Evolutionary conservation across 192 early-diverging fungal species (phyloP).

Genomic region (Kickxella alabastrina): DNA sequence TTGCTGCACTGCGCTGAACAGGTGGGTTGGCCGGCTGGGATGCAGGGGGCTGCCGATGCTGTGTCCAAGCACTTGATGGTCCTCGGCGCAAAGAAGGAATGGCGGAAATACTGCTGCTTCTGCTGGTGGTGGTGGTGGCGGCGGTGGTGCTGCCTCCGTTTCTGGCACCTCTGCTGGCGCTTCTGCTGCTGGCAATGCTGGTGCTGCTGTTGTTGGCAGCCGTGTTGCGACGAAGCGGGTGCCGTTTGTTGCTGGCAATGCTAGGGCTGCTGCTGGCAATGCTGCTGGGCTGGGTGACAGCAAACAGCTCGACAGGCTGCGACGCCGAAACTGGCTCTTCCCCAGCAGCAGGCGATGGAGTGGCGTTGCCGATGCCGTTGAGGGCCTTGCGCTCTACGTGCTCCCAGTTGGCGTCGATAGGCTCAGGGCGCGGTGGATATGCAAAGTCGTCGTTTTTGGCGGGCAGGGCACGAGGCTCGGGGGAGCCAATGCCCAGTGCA

Average conservation of each 20-base stretch:
- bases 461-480: not conserved
- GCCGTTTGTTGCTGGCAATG: too few species aligned
- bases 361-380: slow-evolving; percentile 3
- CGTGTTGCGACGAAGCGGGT: too few species aligned
- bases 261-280: too few species aligned
- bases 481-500: not conserved
- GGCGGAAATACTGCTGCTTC: too few species aligned
- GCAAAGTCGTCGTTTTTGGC: not conserved
- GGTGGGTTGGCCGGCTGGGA: too few species aligned
- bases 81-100: too few species aligned
- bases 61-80: too few species aligned
- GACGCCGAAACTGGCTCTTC: not conserved
- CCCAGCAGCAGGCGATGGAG: not conserved
- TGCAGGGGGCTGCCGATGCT: too few species aligned
- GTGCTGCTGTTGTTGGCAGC: too few species aligned
- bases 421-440: slow-evolving; percentile 34
- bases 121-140: too few species aligned
- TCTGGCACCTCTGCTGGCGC: not conserved
- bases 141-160: too few species aligned
- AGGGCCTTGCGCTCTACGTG: slow-evolving; percentile 6
- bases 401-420: slow-evolving; percentile 45
- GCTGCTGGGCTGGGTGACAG: not conserved
- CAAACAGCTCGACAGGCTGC: slow-evolving; percentile 15
- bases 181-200: not conserved
- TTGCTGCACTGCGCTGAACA: too few species aligned